These are phyloP conservation scores for Stemphylium beticola DNA, from an alignment of 2,329 filamentous ascomycete genomes.

Conservation along the genomic window DNA sequence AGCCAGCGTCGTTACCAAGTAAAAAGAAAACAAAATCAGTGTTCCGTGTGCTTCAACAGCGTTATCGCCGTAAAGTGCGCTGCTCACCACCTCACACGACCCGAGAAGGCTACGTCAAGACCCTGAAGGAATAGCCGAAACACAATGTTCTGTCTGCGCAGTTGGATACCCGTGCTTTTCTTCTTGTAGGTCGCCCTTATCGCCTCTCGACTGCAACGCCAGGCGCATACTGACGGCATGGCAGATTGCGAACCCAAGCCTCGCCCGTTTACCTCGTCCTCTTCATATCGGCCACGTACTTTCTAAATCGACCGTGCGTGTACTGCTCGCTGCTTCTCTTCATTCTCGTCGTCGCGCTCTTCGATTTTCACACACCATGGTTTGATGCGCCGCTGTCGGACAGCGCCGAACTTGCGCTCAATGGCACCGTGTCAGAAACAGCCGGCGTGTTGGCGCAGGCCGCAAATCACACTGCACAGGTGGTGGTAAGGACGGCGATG, in stretches of 20 bases:
- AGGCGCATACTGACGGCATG: conserved; percentile 13
- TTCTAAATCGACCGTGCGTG: conserved; percentile 93
- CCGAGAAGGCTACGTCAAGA: background rate
- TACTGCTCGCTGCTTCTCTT: conserved; percentile 97
- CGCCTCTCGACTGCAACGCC: background rate
- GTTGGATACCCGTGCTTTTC: conserved; percentile 59
- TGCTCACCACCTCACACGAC: conserved; percentile 1
- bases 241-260: conserved; percentile 52
- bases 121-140: background rate
- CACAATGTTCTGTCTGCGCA: conserved; percentile 71
- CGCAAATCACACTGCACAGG: conserved; percentile 60
- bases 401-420: conserved; percentile 40
- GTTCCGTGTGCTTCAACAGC: background rate
- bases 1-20: background rate
- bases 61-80: conserved; percentile 3
- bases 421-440: conserved; percentile 56
- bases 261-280: conserved; percentile 58
- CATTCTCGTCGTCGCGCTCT: conserved; percentile 94
- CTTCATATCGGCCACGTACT: conserved; percentile 84
- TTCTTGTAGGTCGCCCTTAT: conserved; percentile 53
- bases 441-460: conserved; percentile 70
- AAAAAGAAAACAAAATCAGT: background rate
- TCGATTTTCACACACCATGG: conserved; percentile 92
- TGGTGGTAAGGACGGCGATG: conserved; percentile 35
- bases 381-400: conserved; percentile 73